These are phyloP conservation scores for Cicer pinnatifidum DNA, from an alignment of 306 rosid species.

Conservation along the genomic window DNA sequence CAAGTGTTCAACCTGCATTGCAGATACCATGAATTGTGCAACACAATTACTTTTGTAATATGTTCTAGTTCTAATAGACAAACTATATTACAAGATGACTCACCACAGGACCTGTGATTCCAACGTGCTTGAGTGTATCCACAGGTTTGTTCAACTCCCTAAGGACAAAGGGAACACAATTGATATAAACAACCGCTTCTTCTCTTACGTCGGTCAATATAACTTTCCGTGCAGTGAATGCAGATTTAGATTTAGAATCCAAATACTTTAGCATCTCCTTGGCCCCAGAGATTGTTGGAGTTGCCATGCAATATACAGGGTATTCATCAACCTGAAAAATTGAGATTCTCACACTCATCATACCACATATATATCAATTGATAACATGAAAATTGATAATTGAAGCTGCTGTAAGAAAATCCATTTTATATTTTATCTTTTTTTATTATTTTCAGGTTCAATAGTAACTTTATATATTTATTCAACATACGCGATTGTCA, in stretches of 20 bases:
- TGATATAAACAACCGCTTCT: conserved; percentile 83
- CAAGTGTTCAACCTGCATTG: conserved; percentile 89
- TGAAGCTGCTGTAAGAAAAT: not conserved
- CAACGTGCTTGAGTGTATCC: conserved; percentile 88
- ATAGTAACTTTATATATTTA: not conserved
- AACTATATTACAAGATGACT: conserved; percentile 42
- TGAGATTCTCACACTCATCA: not conserved
- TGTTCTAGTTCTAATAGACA: conserved; percentile 41
- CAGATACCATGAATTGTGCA: conserved; percentile 43
- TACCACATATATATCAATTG: conserved; percentile 20
- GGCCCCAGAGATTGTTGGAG: conserved; percentile 88
- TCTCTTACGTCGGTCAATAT: conserved; percentile 83
- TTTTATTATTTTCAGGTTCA: not conserved
- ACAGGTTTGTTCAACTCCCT: conserved; percentile 89
- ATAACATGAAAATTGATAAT: not conserved
- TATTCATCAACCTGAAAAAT: conserved; percentile 70
- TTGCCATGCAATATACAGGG: conserved; percentile 92
- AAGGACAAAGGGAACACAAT: conserved; percentile 80
- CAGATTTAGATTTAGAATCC: conserved; percentile 60
- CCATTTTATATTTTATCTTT: not conserved
- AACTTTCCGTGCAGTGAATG: conserved; percentile 61
- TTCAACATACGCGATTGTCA: not conserved
- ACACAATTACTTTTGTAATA: conserved; percentile 35
- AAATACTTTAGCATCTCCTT: conserved; percentile 78
- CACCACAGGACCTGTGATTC: conserved; percentile 90